Conservation (phyloP, 2,329 filamentous ascomycete species). For the Penicillium sp. region DNA sequence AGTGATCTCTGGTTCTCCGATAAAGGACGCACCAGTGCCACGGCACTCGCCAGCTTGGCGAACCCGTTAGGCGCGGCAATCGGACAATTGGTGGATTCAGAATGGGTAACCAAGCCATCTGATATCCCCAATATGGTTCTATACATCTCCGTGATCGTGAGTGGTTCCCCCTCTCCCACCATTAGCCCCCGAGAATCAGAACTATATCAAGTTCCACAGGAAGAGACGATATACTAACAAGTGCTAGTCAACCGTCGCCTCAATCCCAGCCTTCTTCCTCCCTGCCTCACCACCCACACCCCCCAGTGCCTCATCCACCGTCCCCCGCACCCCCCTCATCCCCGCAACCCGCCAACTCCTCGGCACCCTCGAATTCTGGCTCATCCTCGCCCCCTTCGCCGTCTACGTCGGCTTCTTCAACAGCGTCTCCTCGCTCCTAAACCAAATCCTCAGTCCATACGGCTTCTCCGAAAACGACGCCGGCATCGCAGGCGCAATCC, state of each 20-base stretch:
- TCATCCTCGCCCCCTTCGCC: slow-evolving; percentile 79
- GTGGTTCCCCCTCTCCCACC: slow-evolving; percentile 37
- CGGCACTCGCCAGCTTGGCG: slow-evolving; percentile 80
- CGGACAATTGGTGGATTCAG: slow-evolving; percentile 83
- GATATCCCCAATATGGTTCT: slow-evolving; percentile 83
- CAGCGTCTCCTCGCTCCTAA: slow-evolving; percentile 82
- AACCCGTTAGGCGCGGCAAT: slow-evolving; percentile 90
- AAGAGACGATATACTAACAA: background rate
- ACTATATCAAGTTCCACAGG: no score
- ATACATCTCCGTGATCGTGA: slow-evolving; percentile 80
- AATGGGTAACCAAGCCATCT: slow-evolving; percentile 67
- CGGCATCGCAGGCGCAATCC: slow-evolving; percentile 84
- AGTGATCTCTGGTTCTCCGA: slow-evolving; percentile 95
- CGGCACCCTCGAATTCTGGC: slow-evolving; percentile 73
- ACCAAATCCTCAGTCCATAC: slow-evolving; percentile 88
- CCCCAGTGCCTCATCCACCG: slow-evolving; percentile 69
- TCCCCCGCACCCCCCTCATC: slow-evolving; percentile 59
- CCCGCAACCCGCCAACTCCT: slow-evolving; percentile 62
- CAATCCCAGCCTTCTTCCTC: slow-evolving; percentile 80
- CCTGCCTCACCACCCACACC: slow-evolving; percentile 78
- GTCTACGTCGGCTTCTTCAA: slow-evolving; percentile 95
- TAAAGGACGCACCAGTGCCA: slow-evolving; percentile 81
- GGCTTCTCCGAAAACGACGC: slow-evolving; percentile 82
- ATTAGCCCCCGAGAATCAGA: no score
- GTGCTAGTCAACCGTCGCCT: slow-evolving; percentile 64